Conservation (phyloP, 1,139 yeast genomes). For the Geotrichum bryndzae region DNA sequence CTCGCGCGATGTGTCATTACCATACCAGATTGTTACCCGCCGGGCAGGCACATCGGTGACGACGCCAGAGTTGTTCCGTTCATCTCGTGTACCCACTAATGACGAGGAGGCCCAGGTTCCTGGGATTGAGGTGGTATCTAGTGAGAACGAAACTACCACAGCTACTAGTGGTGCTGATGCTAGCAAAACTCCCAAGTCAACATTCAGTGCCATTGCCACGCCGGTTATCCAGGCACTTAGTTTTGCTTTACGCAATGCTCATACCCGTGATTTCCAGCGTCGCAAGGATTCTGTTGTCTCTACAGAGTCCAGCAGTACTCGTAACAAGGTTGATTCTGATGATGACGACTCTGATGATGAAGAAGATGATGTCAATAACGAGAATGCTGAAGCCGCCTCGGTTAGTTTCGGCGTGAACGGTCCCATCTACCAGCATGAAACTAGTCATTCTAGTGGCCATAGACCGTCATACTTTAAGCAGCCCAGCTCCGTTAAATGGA, state of each 20-base stretch:
- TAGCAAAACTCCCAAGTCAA: slow-evolving; percentile 15
- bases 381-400: neutral
- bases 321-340: slow-evolving; percentile 36
- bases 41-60: neutral
- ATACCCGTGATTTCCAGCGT: slow-evolving; percentile 83
- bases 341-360: slow-evolving; percentile 28
- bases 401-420: neutral
- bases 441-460: neutral
- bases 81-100: slow-evolving; percentile 16
- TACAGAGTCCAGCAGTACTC: slow-evolving; percentile 32
- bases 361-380: slow-evolving; percentile 20
- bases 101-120: slow-evolving; percentile 7
- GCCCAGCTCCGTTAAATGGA: slow-evolving; percentile 11
- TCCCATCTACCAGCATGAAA: neutral
- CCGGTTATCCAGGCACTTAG: slow-evolving; percentile 47
- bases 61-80: neutral
- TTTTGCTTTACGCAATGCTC: slow-evolving; percentile 69
- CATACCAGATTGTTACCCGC: slow-evolving; percentile 43
- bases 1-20: slow-evolving; percentile 77
- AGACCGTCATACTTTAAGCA: slow-evolving; percentile 2
- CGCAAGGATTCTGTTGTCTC: slow-evolving; percentile 36
- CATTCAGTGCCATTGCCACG: slow-evolving; percentile 28
- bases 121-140: neutral
- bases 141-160: slow-evolving; percentile 10
- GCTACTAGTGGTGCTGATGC: slow-evolving; percentile 12